Evolutionary conservation across 345 rosid species (phyloP), one percentile per base, ranked within the genome.

Genomic region (Combretum micranthum): DNA sequence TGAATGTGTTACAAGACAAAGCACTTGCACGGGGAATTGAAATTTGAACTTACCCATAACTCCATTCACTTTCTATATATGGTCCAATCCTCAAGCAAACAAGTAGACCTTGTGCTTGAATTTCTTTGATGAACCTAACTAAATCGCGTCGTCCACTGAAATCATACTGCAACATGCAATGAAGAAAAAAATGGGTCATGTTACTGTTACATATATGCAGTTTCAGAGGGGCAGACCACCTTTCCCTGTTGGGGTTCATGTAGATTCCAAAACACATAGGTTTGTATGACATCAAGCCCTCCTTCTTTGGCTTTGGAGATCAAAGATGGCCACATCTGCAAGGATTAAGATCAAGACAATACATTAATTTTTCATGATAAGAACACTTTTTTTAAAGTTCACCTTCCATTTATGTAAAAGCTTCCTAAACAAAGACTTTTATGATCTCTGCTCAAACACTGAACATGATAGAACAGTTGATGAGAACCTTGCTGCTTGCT

Each of bases 31-130:
- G 18, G 47, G 14, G 13, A 10, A 13, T 32, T 52, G 6, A 18
- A 19, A 16, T 32, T 42, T 2, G 49, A 13, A 25, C 56, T 53
- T 69, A 90, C 95, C 95, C 93, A 17, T 87, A 90, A n/a, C 64
- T 67, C 97, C 95, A 90, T 78, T 90, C 95, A 42, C 80, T 76
- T 61, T 85, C 73, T 43, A 87, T 80, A 62, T 72, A 90, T 12
- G 97, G 97, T 53, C 97, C 97, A 53, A 90, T 90, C 50, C 97
- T 79, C 8, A 90, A 80, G 76, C 78, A 76, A 18, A 72, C 93
- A 61, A 81, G 78, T 55, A 90, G 74, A 16, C 95, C 87, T 22
- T 78, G 88, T 20, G 78, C 65, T 61, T 83, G 78, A 48, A 90
- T 72, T 52, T 79, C 73, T 70, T 78, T 90, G 23, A 90, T 71